phyloP scores from a whole-genome alignment of 2,329 filamentous ascomycete species.

The Botrytis paeoniae region DNA sequence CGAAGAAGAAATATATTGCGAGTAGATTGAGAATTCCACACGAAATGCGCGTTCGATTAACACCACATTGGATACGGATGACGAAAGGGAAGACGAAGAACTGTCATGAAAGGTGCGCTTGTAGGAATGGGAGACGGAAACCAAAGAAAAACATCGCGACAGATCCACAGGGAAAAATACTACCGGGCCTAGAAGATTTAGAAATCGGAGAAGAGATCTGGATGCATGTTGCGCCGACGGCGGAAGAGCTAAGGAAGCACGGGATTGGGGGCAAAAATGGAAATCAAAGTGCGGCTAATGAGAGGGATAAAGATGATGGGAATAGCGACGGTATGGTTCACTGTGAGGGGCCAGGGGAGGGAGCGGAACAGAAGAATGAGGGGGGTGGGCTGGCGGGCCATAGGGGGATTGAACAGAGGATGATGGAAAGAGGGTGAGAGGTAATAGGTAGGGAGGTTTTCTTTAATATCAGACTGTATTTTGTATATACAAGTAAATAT shows the following conservation, averaged over 20 bases:
- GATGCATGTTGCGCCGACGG: constrained; percentile 48
- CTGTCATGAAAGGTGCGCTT: not conserved
- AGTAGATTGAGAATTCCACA: constrained; percentile 55
- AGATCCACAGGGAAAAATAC: constrained; percentile 41
- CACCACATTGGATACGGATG: constrained; percentile 20
- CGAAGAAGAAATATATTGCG: constrained; percentile 57
- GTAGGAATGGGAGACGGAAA: constrained; percentile 22
- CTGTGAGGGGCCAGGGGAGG: not conserved
- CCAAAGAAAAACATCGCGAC: constrained; percentile 38
- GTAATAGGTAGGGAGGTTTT: too few species aligned
- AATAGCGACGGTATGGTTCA: constrained; percentile 6
- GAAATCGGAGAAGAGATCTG: constrained; percentile 47
- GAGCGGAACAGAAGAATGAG: not conserved
- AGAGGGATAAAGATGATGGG: constrained; percentile 4
- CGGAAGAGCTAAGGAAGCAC: constrained; percentile 35
- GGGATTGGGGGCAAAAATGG: constrained; percentile 20
- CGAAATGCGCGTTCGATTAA: constrained; percentile 20
- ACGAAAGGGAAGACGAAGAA: constrained; percentile 31
- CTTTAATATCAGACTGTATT: not conserved
- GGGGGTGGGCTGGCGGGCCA: not conserved
- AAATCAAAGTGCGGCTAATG: not conserved
- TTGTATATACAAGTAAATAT: not conserved
- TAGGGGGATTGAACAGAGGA: constrained; percentile 12
- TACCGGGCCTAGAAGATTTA: constrained; percentile 38
- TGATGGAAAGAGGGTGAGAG: constrained; percentile 6